phyloP scores from a whole-genome alignment of 768 basidiomycete species.

The Grammothele lineata region DNA sequence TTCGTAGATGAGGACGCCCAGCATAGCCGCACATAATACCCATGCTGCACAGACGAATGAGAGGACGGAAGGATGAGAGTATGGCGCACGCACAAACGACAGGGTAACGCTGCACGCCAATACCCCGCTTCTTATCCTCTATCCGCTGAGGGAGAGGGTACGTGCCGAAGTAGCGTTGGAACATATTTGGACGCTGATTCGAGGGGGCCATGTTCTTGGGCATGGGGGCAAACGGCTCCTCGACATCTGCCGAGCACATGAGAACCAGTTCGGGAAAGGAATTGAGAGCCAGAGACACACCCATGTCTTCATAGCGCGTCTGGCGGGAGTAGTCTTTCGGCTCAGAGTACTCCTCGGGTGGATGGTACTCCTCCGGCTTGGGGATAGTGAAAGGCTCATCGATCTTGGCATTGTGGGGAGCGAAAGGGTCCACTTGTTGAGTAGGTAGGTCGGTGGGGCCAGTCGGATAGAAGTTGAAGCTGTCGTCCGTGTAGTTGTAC shows the following conservation, averaged over 20 bases:
- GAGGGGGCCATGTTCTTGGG: too few relatives aligned
- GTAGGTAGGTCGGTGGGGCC: background rate
- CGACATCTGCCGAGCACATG: slow-evolving; percentile 45
- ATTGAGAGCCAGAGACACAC: too few relatives aligned
- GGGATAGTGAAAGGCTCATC: slow-evolving; percentile 11
- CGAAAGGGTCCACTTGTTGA: too few relatives aligned
- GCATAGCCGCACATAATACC: slow-evolving; percentile 60
- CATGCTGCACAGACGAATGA: slow-evolving; percentile 49
- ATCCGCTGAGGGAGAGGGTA: slow-evolving; percentile 78
- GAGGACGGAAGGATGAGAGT: background rate
- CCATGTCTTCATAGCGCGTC: slow-evolving; percentile 14
- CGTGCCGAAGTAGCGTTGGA: slow-evolving; percentile 17
- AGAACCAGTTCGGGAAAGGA: too few relatives aligned
- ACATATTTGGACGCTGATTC: slow-evolving; percentile 8
- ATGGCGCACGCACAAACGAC: slow-evolving; percentile 54
- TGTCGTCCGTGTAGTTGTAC: slow-evolving; percentile 15
- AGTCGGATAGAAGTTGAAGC: slow-evolving; percentile 14
- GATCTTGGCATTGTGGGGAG: slow-evolving; percentile 9
- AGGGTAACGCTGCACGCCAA: slow-evolving; percentile 79
- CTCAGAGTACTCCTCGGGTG: slow-evolving; percentile 3
- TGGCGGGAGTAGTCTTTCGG: slow-evolving; percentile 9
- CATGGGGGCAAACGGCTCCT: slow-evolving; percentile 36
- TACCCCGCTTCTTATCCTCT: slow-evolving; percentile 81
- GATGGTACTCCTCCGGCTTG: slow-evolving; percentile 8
- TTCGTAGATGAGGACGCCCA: slow-evolving; percentile 78